Evolutionary conservation across 495 filamentous ascomycete species (phyloP).

Genomic region (Penicillium antarcticum): DNA sequence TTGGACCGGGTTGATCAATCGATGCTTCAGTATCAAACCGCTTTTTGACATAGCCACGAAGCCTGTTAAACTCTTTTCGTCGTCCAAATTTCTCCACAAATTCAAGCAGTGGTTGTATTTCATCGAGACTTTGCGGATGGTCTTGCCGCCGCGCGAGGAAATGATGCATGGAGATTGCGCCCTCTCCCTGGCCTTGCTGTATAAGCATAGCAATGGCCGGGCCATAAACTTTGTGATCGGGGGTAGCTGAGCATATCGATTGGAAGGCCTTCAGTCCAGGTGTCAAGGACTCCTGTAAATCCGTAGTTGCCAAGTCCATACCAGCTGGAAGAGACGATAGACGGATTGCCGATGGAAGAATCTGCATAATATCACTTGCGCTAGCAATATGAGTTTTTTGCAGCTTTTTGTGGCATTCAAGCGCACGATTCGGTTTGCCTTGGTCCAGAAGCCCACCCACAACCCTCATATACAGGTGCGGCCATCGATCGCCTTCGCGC

Average conservation of each 20-base stretch:
- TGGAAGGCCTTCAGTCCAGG: conserved; percentile 41
- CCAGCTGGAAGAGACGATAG: conserved; percentile 9
- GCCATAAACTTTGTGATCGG: conserved; percentile 56
- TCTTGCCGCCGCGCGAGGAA: conserved; percentile 49
- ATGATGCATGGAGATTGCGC: conserved; percentile 60
- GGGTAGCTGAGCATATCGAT: conserved; percentile 39
- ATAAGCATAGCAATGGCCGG: conserved; percentile 56
- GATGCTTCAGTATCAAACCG: conserved; percentile 13
- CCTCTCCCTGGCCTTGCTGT: conserved; percentile 38
- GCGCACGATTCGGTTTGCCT: conserved; percentile 30
- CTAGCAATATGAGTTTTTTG: conserved; percentile 26
- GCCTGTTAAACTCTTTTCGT: conserved; percentile 15
- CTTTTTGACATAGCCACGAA: conserved; percentile 22
- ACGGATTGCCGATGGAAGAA: conserved; percentile 29
- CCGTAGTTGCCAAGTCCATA: not conserved
- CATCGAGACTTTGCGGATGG: conserved; percentile 37
- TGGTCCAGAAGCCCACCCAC: conserved; percentile 44
- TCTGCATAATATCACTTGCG: conserved; percentile 33
- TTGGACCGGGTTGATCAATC: not conserved
- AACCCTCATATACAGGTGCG: conserved; percentile 45
- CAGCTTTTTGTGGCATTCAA: conserved; percentile 48
- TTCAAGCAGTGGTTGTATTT: conserved; percentile 41
- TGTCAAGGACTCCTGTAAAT: conserved; percentile 6
- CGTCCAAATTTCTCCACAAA: conserved; percentile 34
- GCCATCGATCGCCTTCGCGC: conserved; percentile 40